Percentiles rank a stretch among this genome's conserved stretches.
Conservation (phyloP, 352 stramenopile species). For the Phytophthora chlamydospora region DNA sequence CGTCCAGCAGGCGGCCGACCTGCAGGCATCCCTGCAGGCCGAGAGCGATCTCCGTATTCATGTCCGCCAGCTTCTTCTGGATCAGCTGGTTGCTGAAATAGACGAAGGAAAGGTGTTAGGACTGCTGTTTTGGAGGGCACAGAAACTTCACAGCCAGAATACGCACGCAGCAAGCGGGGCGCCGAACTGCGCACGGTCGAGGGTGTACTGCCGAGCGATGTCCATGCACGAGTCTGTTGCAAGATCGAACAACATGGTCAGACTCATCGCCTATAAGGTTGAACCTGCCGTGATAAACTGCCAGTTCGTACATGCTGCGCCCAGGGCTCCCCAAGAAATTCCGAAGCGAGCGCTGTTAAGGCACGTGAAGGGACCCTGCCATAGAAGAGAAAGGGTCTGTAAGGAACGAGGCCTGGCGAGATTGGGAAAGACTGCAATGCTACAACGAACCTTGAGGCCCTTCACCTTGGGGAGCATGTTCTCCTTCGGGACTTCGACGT, state of each 20-base stretch:
- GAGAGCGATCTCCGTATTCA: slow-evolving; percentile 96
- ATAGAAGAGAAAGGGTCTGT: slow-evolving; percentile 1
- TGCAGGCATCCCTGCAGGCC: slow-evolving; percentile 88
- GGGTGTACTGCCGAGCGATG: slow-evolving; percentile 94
- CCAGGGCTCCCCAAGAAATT: slow-evolving; percentile 97
- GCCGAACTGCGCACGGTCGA: slow-evolving; percentile 96
- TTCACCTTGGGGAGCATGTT: slow-evolving; percentile 94
- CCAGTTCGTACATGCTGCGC: slow-evolving; percentile 86
- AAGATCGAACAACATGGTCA: slow-evolving; percentile 2
- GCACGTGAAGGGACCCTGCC: slow-evolving; percentile 95
- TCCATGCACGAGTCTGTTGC: slow-evolving; percentile 91
- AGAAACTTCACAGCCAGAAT: neutral
- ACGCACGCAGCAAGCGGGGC: slow-evolving; percentile 93
- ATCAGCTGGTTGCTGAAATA: slow-evolving; percentile 94
- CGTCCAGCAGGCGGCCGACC: slow-evolving; percentile 38
- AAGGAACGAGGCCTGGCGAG: no score
- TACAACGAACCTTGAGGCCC: slow-evolving; percentile 77
- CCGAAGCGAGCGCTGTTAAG: slow-evolving; percentile 98
- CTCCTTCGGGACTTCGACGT: slow-evolving; percentile 94
- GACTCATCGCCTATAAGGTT: slow-evolving; percentile 3
- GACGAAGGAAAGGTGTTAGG: slow-evolving; percentile 9
- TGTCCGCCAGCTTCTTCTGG: slow-evolving; percentile 98
- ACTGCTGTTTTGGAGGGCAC: neutral
- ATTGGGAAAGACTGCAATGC: no score
- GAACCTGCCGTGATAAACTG: slow-evolving; percentile 60